These are phyloP conservation scores for Corrigiola litoralis DNA, from an alignment of 179 eudicot genomes.

Conservation along the genomic window DNA sequence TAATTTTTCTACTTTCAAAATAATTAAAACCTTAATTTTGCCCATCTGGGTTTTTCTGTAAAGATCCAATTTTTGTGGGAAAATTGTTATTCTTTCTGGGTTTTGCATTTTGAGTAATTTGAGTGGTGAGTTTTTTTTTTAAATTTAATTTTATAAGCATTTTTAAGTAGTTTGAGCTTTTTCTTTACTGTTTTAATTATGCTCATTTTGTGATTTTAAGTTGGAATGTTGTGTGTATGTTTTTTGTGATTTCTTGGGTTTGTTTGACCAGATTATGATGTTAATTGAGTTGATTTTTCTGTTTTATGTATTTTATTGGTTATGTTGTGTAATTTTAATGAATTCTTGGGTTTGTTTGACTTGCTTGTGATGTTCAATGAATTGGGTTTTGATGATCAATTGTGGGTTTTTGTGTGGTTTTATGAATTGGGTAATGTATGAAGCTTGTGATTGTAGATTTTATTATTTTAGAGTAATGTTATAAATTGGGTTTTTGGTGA, in stretches of 20 bases:
- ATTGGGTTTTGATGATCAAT: no score
- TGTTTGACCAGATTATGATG: no score
- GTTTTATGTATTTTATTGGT: no score
- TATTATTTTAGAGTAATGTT: background rate
- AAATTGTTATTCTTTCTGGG: background rate
- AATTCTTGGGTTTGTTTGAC: constrained; percentile 16
- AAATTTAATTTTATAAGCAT: background rate
- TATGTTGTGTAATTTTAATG: background rate
- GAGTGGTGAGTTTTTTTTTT: background rate
- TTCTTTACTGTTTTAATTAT: background rate
- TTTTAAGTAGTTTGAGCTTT: background rate
- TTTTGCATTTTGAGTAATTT: background rate
- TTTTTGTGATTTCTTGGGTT: background rate
- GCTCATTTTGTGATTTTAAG: no score
- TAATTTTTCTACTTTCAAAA: constrained; percentile 27
- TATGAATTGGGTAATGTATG: background rate
- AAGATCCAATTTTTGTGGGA: constrained; percentile 15
- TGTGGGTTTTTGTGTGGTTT: no score
- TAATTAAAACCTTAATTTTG: no score
- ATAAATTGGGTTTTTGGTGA: background rate
- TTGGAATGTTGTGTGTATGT: background rate
- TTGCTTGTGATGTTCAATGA: background rate
- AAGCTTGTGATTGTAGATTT: background rate
- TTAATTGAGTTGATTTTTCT: no score
- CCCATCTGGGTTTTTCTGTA: constrained; percentile 14